These are phyloP conservation scores for Acanthamoeba divionensis DNA, from an alignment of 208 protist species.

Conservation along the genomic window DNA sequence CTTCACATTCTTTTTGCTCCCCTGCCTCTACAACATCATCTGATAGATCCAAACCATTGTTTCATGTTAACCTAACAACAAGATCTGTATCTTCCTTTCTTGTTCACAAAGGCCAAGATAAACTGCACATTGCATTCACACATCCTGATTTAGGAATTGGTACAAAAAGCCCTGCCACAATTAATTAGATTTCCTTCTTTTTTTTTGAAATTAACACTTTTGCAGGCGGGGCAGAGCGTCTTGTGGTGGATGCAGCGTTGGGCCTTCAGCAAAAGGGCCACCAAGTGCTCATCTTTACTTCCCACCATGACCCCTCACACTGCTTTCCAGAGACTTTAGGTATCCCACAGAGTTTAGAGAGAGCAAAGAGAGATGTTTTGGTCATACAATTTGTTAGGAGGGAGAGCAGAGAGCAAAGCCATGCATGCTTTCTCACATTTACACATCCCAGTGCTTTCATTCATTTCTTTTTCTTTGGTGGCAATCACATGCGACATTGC, in stretches of 20 bases:
- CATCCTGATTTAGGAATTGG: constrained; percentile 95
- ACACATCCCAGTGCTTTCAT: neutral
- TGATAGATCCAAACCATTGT: no score
- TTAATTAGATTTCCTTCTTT: neutral
- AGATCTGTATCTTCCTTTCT: no score
- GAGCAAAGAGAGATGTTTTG: no score
- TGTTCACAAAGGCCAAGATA: neutral
- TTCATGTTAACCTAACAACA: no score
- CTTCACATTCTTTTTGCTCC: no score
- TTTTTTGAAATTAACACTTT: neutral
- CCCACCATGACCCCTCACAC: constrained; percentile 87
- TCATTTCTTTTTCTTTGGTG: neutral
- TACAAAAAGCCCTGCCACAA: neutral
- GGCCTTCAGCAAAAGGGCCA: constrained; percentile 83
- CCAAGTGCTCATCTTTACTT: constrained; percentile 89
- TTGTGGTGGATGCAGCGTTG: constrained; percentile 94
- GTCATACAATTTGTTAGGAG: no score
- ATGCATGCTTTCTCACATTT: neutral
- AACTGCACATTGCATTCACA: constrained; percentile 85
- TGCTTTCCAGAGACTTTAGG: constrained; percentile 93
- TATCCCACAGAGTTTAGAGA: no score
- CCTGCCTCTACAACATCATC: no score
- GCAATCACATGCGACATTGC: neutral
- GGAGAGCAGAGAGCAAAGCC: no score
- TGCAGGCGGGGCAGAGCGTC: constrained; percentile 93